These are phyloP conservation scores for Helotiales sp. DNA, from an alignment of 2,329 filamentous ascomycete species.

Conservation along the genomic window DNA sequence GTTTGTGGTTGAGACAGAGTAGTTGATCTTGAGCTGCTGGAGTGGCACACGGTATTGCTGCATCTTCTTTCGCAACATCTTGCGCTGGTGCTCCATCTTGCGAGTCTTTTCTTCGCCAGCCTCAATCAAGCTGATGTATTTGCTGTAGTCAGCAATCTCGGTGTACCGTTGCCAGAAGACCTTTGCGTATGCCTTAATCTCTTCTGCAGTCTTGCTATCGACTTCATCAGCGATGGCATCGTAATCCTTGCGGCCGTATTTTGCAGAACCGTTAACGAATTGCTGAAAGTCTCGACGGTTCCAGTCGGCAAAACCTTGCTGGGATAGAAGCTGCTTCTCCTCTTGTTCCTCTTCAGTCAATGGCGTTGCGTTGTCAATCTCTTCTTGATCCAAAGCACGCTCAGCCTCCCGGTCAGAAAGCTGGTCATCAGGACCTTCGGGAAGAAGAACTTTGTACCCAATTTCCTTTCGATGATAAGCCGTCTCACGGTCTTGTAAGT, in stretches of 20 bases:
- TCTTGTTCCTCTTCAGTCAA: constrained; percentile 88
- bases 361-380: constrained; percentile 89
- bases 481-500: constrained; percentile 95
- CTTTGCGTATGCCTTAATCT: constrained; percentile 90
- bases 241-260: constrained; percentile 87
- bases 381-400: constrained; percentile 83
- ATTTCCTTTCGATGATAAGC: constrained; percentile 96
- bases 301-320: constrained; percentile 91
- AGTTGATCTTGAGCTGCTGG: constrained; percentile 98
- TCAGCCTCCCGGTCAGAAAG: constrained; percentile 86
- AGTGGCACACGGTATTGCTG: constrained; percentile 94
- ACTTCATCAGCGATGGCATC: constrained; percentile 86
- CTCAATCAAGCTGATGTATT: constrained; percentile 88
- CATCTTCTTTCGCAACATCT: constrained; percentile 94
- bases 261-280: constrained; percentile 93
- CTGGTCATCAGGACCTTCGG: constrained; percentile 86
- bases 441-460: constrained; percentile 88
- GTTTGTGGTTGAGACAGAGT: constrained; percentile 98
- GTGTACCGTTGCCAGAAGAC: constrained; percentile 96
- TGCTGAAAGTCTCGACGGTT: constrained; percentile 98
- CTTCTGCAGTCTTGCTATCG: constrained; percentile 83
- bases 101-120: constrained; percentile 89
- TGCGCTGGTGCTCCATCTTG: constrained; percentile 89
- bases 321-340: constrained; percentile 81
- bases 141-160: constrained; percentile 86